A percentile compares a stretch with the other conserved stretches of the same genome.
These are phyloP conservation scores for Alternaria conjuncta DNA, from an alignment of 2,329 filamentous ascomycete genomes.

Conservation along the genomic window DNA sequence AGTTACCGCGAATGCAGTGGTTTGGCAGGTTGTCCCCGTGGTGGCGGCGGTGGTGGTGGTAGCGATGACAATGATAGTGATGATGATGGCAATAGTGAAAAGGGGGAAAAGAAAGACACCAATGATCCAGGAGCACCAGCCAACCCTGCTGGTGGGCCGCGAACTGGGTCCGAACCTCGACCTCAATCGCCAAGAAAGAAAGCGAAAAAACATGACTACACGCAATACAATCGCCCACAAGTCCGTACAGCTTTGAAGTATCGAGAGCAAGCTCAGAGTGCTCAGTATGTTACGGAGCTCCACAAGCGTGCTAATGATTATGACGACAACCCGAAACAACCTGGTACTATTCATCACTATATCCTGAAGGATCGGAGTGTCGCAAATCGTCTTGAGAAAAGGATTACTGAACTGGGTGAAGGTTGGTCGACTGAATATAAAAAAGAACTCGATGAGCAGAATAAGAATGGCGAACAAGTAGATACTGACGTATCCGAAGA, in stretches of 20 bases:
- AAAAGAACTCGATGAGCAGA: neutral
- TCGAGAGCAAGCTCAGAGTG: neutral
- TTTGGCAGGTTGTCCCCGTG: neutral
- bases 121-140: neutral
- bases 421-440: neutral
- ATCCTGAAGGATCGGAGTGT: neutral
- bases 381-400: neutral
- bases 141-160: neutral
- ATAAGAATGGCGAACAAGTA: neutral
- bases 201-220: neutral
- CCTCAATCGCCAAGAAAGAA: no score
- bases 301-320: neutral
- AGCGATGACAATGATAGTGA: neutral
- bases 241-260: neutral
- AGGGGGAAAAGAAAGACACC: neutral
- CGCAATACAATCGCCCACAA: neutral
- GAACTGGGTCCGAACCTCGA: neutral
- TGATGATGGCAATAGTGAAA: neutral
- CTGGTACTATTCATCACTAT: neutral
- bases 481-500: neutral
- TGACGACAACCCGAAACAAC: neutral
- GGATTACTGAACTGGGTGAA: neutral
- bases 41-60: no score
- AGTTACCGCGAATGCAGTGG: neutral
- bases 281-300: neutral